Evolutionary conservation across 805 yeast species (phyloP).

Genomic region (Alloascoidea hylecoeti): DNA sequence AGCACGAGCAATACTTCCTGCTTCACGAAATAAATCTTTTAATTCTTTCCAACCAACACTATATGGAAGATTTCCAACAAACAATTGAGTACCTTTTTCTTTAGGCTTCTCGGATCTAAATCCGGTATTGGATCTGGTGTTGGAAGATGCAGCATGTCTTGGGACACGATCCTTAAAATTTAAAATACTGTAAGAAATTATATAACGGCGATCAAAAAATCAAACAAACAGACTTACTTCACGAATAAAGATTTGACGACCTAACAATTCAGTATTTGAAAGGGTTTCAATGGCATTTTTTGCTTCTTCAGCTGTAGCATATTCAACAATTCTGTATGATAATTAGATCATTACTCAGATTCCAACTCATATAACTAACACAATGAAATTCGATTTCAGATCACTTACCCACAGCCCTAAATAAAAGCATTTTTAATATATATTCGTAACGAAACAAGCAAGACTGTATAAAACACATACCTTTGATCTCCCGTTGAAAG

Average conservation of each 20-base stretch:
- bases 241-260: constrained; percentile 68
- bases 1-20: constrained; percentile 56
- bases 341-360: no score
- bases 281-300: constrained; percentile 45
- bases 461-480: constrained; percentile 44
- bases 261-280: constrained; percentile 43
- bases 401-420: constrained; percentile 5
- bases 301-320: constrained; percentile 40
- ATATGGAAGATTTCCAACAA: constrained; percentile 62
- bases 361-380: neutral
- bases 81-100: constrained; percentile 30
- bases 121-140: neutral
- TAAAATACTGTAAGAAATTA: no score
- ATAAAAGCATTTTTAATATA: neutral
- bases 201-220: no score
- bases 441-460: neutral
- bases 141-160: neutral
- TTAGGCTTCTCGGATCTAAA: neutral
- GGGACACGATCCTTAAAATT: no score
- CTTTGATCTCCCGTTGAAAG: constrained; percentile 56
- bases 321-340: constrained; percentile 46
- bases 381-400: neutral
- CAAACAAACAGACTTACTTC: no score
- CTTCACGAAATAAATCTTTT: constrained; percentile 53
- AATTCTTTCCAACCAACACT: constrained; percentile 56